Evolutionary conservation across 257 asterid species (phyloP).

Genomic region (Verbena officinalis): DNA sequence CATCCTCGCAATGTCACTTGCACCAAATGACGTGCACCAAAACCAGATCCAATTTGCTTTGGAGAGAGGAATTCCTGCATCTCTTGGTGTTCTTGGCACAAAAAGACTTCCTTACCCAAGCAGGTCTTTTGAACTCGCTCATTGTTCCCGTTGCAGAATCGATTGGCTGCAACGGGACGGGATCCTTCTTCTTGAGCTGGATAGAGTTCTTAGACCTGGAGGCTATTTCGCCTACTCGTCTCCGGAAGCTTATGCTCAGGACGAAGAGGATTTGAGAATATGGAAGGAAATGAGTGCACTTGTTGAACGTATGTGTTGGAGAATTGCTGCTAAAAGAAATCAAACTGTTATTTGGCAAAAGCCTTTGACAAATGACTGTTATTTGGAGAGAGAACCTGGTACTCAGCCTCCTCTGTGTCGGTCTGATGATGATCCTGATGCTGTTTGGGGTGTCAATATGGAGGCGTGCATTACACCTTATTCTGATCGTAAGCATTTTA

Average conservation of each 20-base stretch:
- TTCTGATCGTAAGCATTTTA: constrained; percentile 82
- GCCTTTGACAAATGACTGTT: constrained; percentile 84
- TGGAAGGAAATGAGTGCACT: constrained; percentile 89
- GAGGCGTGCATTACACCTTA: constrained; percentile 91
- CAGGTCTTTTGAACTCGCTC: constrained; percentile 92
- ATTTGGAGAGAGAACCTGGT: constrained; percentile 70
- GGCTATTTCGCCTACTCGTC: constrained; percentile 96
- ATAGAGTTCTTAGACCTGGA: constrained; percentile 88
- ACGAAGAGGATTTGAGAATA: constrained; percentile 86
- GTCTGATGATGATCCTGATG: constrained; percentile 91
- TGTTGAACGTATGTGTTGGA: constrained; percentile 95
- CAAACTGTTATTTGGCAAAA: constrained; percentile 96
- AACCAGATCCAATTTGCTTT: constrained; percentile 95
- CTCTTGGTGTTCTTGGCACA: constrained; percentile 96
- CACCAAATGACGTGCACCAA: constrained; percentile 96
- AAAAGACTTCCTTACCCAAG: constrained; percentile 96
- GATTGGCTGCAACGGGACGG: constrained; percentile 98
- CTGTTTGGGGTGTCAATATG: constrained; percentile 81
- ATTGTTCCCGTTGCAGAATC: constrained; percentile 95
- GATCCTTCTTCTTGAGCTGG: constrained; percentile 90
- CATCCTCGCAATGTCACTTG: constrained; percentile 84
- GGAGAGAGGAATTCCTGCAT: constrained; percentile 97
- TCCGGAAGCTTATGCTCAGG: constrained; percentile 97
- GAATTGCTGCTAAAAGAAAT: constrained; percentile 71
- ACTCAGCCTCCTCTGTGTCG: constrained; percentile 91